Base-by-base conservation (phyloP, 805 yeast genomes). In the Kazachstania bromeliacearum region DNA sequence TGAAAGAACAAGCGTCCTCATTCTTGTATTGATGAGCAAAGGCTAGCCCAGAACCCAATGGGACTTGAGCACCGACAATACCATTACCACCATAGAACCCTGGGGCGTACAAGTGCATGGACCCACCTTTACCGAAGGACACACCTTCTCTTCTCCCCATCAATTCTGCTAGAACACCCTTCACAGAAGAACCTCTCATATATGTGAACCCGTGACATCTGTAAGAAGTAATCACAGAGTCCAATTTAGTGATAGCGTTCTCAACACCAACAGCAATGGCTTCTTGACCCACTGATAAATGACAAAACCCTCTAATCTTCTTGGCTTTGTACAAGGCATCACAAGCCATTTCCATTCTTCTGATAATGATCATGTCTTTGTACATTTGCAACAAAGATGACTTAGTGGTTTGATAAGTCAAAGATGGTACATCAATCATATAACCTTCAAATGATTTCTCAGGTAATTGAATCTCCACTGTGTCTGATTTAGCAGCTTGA, bases 21-120 rank as follows among this genome's bases (percentile, higher is more conserved):
- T 77, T 77, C 62, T 75, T 77, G 72, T 92, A 92, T 69, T 87
- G 87, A 70, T 92, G 97, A 47, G 97, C 95, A 67, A 88, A 92
- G n/a, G 96, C 94, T 50, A 92, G 72, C 54, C 98, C 98, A 38
- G 96, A 85, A 61, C 98, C 98, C 53, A 92, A 74, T 46, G 98
- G 95, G 39, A 92, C 96, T 70, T 92, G 98, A 36, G 97, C 98
- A 62, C 98, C 98, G 38, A 92, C 98, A 63, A 92, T 92, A 72
- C 98, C 98, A 68, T 92, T 92, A 68, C 98, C 98, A 63, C 98
- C 98, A 66, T 81, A 92, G 73, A 92, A 92, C 43, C 94, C 94
- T 32, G 80, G 79, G 33, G 94, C 84, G 63, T 79, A 92, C 88
- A 92, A 84, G 71, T 92, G 98, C 98, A 92, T 92, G 47, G 98